Evolutionary conservation across 257 asterid species (phyloP).

Genomic region (Solanum appendiculatum): DNA sequence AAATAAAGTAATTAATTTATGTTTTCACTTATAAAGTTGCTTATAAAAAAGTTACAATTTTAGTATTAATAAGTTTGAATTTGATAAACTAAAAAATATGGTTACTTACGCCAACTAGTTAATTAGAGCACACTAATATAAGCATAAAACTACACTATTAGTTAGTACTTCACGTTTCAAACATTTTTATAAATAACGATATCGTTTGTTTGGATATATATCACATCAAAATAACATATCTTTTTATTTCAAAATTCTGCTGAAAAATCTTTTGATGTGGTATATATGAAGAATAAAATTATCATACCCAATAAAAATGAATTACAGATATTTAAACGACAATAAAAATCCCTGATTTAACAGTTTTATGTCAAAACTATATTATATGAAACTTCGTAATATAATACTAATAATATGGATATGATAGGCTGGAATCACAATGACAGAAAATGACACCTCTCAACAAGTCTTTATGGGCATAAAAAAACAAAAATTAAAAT

Average conservation of each 20-base stretch:
- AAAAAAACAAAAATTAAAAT: neutral
- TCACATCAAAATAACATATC: no score
- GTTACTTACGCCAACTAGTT: neutral
- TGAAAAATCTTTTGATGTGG: neutral
- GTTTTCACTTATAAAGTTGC: no score
- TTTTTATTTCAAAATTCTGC: no score
- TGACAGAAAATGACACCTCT: neutral
- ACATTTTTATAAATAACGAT: no score
- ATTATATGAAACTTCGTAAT: neutral
- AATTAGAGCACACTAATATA: neutral
- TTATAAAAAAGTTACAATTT: no score
- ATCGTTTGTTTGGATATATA: no score
- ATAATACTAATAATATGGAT: neutral
- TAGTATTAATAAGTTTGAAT: neutral
- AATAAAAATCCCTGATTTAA: neutral
- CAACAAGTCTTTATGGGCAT: neutral
- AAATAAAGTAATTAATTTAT: no score
- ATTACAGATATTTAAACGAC: neutral
- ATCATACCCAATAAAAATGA: neutral
- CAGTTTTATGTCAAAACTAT: neutral
- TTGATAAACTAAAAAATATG: neutral
- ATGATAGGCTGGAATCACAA: neutral
- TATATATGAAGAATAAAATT: neutral
- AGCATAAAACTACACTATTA: no score
- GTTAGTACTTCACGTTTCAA: no score